Evolutionary conservation across 208 protist species (phyloP).

Genomic region (Borovskyia barvae): DNA sequence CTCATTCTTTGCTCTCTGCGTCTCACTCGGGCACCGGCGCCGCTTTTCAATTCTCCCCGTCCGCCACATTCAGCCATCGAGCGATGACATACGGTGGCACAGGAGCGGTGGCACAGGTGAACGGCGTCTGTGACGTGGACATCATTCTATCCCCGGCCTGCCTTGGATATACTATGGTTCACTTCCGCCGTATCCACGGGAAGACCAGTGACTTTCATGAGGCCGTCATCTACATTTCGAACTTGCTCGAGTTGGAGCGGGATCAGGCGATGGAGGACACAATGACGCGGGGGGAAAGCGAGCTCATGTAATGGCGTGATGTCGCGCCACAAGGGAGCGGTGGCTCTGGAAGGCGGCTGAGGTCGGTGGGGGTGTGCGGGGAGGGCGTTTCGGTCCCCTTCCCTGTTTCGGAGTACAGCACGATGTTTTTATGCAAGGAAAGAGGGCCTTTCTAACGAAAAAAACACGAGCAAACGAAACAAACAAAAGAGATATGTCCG

Average conservation of each 20-base stretch:
- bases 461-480: too few species aligned
- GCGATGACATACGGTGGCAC: conserved; percentile 47
- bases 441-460: too few species aligned
- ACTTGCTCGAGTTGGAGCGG: conserved; percentile 67
- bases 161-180: conserved; percentile 77
- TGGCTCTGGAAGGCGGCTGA: too few species aligned
- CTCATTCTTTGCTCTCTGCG: not conserved
- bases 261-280: conserved; percentile 84
- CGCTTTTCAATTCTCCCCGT: not conserved
- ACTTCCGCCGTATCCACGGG: conserved; percentile 77
- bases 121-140: conserved; percentile 76
- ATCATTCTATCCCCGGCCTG: conserved; percentile 72
- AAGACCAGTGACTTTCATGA: conserved; percentile 87
- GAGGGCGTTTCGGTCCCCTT: too few species aligned
- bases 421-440: too few species aligned
- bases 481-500: too few species aligned
- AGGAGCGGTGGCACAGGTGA: conserved; percentile 39
- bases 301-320: conserved; percentile 84
- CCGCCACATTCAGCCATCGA: conserved; percentile 37
- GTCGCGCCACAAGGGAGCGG: too few species aligned
- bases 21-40: not conserved
- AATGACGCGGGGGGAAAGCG: conserved; percentile 81
- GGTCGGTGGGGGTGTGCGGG: too few species aligned
- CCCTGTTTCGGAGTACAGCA: too few species aligned
- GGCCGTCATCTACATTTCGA: conserved; percentile 75